Conservation (phyloP, 495 filamentous ascomycete genomes). For the Aspergillus ellipticus region DNA sequence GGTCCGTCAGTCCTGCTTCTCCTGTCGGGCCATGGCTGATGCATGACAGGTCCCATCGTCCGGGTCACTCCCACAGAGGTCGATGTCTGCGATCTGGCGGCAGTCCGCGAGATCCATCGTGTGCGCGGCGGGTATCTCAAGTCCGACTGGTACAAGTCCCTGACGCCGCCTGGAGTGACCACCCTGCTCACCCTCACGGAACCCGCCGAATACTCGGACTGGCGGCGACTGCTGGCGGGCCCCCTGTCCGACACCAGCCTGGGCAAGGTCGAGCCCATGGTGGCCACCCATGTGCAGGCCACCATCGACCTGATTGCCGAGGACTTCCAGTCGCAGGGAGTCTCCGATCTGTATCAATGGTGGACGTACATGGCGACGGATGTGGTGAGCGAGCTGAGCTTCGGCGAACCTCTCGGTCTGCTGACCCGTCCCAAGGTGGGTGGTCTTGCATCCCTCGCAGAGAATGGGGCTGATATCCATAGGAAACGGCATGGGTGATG, state of each 20-base stretch:
- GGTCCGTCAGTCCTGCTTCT: slow-evolving; percentile 8
- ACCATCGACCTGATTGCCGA: slow-evolving; percentile 32
- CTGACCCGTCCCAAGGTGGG: no score
- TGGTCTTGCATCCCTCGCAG: no score
- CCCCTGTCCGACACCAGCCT: slow-evolving; percentile 38
- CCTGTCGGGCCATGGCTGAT: no score
- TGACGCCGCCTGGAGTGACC: no score
- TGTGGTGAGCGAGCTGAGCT: slow-evolving; percentile 52
- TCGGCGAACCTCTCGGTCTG: slow-evolving; percentile 56
- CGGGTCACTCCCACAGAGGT: slow-evolving; percentile 37
- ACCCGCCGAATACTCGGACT: no score
- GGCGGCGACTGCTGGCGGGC: slow-evolving; percentile 29
- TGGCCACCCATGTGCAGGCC: slow-evolving; percentile 25
- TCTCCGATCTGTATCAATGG: slow-evolving; percentile 53
- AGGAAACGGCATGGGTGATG: no score
- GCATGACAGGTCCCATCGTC: slow-evolving; percentile 42
- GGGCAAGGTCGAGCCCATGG: slow-evolving; percentile 23
- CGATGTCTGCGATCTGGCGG: slow-evolving; percentile 28
- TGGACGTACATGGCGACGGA: slow-evolving; percentile 56
- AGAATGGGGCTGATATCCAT: no score
- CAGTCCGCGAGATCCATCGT: slow-evolving; percentile 33
- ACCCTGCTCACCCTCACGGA: no score
- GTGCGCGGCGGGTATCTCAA: slow-evolving; percentile 26
- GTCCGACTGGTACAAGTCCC: slow-evolving; percentile 14
- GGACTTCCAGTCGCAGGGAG: slow-evolving; percentile 27